These are phyloP conservation scores for Evansstolkia leycettana DNA, from an alignment of 495 filamentous ascomycete species.

Conservation along the genomic window DNA sequence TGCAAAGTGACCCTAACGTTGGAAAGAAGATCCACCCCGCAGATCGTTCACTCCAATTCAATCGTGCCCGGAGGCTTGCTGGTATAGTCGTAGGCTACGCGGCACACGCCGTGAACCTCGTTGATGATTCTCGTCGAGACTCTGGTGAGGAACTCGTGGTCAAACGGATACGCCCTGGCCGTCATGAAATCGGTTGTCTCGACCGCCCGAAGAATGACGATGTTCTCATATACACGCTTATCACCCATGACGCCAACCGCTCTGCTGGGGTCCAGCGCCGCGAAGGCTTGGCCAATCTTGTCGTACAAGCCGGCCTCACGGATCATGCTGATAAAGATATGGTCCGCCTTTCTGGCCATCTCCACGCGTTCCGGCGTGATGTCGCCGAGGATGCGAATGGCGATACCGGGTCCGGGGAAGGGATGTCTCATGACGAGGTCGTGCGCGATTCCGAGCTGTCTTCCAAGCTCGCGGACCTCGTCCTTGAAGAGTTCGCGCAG, in stretches of 20 bases:
- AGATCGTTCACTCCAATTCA: slow-evolving; percentile 59
- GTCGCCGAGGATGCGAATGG: slow-evolving; percentile 80
- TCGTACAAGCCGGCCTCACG: slow-evolving; percentile 71
- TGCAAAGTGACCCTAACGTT: too few relatives aligned
- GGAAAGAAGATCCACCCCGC: too few relatives aligned
- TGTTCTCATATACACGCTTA: slow-evolving; percentile 46
- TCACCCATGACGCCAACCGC: slow-evolving; percentile 79
- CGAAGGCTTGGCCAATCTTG: slow-evolving; percentile 73
- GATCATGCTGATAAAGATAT: slow-evolving; percentile 79
- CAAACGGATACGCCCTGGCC: slow-evolving; percentile 56
- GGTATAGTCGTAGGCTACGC: slow-evolving; percentile 56
- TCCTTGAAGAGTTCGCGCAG: slow-evolving; percentile 75
- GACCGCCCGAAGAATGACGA: slow-evolving; percentile 60
- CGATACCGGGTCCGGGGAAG: slow-evolving; percentile 78
- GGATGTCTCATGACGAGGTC: slow-evolving; percentile 77
- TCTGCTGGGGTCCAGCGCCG: slow-evolving; percentile 56
- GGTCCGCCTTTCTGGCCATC: slow-evolving; percentile 73
- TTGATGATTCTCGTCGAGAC: slow-evolving; percentile 70
- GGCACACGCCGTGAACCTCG: slow-evolving; percentile 60
- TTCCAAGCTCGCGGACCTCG: slow-evolving; percentile 64
- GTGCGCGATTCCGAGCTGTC: slow-evolving; percentile 61
- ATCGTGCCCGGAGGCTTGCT: slow-evolving; percentile 76
- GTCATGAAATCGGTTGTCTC: slow-evolving; percentile 78
- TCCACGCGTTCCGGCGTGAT: slow-evolving; percentile 68
- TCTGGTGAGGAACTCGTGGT: slow-evolving; percentile 51